Percentiles rank a stretch among this genome's conserved stretches.
Conservation (phyloP, 2,329 filamentous ascomycete genomes). For the Xylaria sp. region DNA sequence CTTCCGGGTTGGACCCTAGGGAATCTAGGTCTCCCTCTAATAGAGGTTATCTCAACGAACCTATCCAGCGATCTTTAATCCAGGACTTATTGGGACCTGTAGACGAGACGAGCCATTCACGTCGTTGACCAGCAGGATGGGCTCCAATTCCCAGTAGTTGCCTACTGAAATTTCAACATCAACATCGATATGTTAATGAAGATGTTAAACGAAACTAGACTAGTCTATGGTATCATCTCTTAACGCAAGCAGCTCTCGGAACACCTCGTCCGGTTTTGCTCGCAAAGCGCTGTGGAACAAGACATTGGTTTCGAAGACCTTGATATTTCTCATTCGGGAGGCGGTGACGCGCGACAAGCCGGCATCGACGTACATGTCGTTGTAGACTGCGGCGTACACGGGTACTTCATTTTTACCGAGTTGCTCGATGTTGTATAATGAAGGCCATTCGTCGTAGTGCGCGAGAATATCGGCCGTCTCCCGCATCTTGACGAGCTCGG, state of each 20-base stretch:
- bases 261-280: constrained; percentile 77
- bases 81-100: no score
- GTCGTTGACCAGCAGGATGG: no score
- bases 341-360: constrained; percentile 79
- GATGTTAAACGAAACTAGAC: background rate
- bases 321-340: constrained; percentile 76
- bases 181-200: background rate
- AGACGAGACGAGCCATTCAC: no score
- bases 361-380: constrained; percentile 94
- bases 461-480: constrained; percentile 79
- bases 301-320: constrained; percentile 85
- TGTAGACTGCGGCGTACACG: constrained; percentile 85
- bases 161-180: background rate
- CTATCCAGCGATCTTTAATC: no score
- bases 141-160: no score
- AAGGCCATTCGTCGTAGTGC: constrained; percentile 74
- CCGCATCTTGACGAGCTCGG: constrained; percentile 76
- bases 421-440: constrained; percentile 79
- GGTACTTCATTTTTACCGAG: constrained; percentile 83
- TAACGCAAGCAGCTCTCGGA: constrained; percentile 79
- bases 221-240: constrained; percentile 75
- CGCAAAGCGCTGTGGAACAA: constrained; percentile 89
- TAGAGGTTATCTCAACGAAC: no score
- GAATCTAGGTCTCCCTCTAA: no score
- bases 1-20: no score